Conservation (phyloP, 768 basidiomycete species). For the Lyophyllum shimeji region DNA sequence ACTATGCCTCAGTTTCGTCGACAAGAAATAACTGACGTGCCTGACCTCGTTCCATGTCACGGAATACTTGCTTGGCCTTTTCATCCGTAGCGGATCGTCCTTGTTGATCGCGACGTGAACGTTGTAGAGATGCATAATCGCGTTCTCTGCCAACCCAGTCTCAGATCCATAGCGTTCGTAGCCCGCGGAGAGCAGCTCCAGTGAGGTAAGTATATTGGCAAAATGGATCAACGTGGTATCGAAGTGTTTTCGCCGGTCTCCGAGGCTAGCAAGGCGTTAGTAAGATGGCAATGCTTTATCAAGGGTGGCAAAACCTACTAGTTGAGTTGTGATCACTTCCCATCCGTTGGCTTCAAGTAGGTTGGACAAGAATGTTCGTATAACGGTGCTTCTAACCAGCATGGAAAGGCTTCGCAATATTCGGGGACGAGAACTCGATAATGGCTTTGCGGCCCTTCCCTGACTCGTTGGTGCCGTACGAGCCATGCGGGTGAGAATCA, state of each 20-base stretch:
- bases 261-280: constrained; percentile 40
- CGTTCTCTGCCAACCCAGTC: constrained; percentile 75
- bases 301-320: constrained; percentile 40
- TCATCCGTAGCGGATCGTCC: constrained; percentile 92
- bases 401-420: constrained; percentile 97
- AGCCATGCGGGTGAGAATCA: constrained; percentile 39
- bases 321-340: constrained; percentile 82
- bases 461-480: constrained; percentile 75
- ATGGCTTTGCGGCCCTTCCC: constrained; percentile 81
- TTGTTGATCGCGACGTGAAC: constrained; percentile 92
- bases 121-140: constrained; percentile 91
- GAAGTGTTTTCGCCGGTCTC: constrained; percentile 98
- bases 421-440: constrained; percentile 92
- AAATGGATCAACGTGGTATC: constrained; percentile 17
- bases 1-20: background rate
- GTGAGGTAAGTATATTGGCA: background rate
- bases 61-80: constrained; percentile 44
- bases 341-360: constrained; percentile 89
- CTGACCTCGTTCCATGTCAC: constrained; percentile 9
- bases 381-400: constrained; percentile 94
- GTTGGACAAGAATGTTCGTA: constrained; percentile 89
- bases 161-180: constrained; percentile 89
- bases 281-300: background rate
- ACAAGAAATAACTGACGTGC: background rate
- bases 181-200: constrained; percentile 84